Evolutionary conservation across 2,329 filamentous ascomycete genomes (phyloP).

Genomic region (Fusarium sp.): DNA sequence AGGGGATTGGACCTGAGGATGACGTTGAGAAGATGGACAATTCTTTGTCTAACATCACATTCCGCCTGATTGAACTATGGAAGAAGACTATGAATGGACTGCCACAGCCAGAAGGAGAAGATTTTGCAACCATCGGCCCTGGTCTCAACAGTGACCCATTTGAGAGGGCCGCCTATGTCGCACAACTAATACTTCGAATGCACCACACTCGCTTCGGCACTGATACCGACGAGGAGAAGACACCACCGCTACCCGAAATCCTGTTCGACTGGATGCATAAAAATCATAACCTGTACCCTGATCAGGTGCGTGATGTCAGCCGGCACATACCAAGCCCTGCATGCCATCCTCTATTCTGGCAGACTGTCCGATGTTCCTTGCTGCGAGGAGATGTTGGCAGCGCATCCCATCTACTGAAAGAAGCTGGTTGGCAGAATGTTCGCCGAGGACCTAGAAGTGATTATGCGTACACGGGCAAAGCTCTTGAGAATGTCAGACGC

Average conservation of each 20-base stretch:
- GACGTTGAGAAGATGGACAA: constrained; percentile 65
- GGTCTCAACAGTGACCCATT: constrained; percentile 69
- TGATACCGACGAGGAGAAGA: constrained; percentile 51
- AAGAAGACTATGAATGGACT: constrained; percentile 60
- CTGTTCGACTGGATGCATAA: constrained; percentile 84
- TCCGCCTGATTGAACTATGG: constrained; percentile 65
- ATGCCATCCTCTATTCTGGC: constrained; percentile 84
- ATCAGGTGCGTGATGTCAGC: constrained; percentile 72
- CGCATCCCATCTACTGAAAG: constrained; percentile 73
- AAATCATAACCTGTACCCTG: constrained; percentile 76
- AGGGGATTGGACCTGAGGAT: constrained; percentile 65
- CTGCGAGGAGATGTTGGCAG: constrained; percentile 78
- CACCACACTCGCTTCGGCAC: constrained; percentile 70
- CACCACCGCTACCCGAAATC: constrained; percentile 74
- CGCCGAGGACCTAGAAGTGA: constrained; percentile 72
- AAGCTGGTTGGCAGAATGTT: constrained; percentile 82
- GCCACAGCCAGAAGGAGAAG: constrained; percentile 60
- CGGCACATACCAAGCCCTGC: constrained; percentile 76
- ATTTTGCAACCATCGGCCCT: constrained; percentile 71
- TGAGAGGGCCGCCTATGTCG: constrained; percentile 81
- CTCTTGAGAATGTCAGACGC: constrained; percentile 80
- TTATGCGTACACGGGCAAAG: constrained; percentile 75
- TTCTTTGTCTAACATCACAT: constrained; percentile 63
- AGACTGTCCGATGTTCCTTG: constrained; percentile 77
- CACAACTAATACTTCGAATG: constrained; percentile 78